Conservation (phyloP, 192 early-diverging fungal genomes). For the Gigaspora rosea region DNA sequence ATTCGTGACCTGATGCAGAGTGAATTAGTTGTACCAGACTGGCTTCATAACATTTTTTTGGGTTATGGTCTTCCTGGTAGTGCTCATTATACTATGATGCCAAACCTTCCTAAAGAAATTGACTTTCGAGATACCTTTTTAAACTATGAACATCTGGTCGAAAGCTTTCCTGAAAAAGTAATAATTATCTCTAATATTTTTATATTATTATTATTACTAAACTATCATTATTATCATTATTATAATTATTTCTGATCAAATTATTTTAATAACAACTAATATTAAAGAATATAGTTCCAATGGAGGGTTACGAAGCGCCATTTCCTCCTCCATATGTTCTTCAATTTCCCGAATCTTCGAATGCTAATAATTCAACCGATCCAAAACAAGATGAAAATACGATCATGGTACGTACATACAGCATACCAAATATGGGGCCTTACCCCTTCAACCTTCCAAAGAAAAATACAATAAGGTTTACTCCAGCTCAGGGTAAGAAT, state of each 20-base stretch:
- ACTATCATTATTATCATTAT: background rate
- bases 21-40: conserved; percentile 82
- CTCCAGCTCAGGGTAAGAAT: conserved; percentile 70
- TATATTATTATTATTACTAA: conserved; percentile 1
- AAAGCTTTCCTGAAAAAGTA: conserved; percentile 66
- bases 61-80: conserved; percentile 93
- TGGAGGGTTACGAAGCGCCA: conserved; percentile 35
- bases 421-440: conserved; percentile 68
- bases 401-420: conserved; percentile 66
- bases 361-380: conserved; percentile 22
- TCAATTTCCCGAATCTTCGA: conserved; percentile 58
- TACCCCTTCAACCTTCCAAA: conserved; percentile 71
- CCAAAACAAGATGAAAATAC: conserved; percentile 42
- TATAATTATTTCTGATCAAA: conserved; percentile 13
- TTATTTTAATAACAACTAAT: background rate
- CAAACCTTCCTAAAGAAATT: conserved; percentile 56
- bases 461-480: conserved; percentile 80
- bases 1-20: conserved; percentile 87
- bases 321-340: conserved; percentile 75
- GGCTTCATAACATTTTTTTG: conserved; percentile 88
- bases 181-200: background rate
- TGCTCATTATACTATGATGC: conserved; percentile 69
- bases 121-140: conserved; percentile 91
- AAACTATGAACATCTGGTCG: conserved; percentile 72
- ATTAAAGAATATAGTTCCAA: conserved; percentile 39